Evolutionary conservation across 1,284 basidiomycete genomes (phyloP).

Genomic region (Apiotrichum montevideense): DNA sequence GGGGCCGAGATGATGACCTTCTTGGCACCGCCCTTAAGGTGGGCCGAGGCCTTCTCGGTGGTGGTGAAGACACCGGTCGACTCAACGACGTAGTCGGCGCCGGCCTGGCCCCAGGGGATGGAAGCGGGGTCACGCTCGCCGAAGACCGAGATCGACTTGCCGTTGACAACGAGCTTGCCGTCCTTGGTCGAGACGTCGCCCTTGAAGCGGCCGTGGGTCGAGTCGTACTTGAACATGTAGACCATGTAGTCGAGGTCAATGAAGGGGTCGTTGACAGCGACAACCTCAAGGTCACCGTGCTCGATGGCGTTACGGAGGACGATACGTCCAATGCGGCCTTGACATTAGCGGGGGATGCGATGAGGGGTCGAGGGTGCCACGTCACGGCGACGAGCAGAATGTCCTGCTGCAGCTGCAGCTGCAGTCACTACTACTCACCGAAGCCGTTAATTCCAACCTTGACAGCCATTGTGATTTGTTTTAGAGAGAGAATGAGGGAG

Average conservation of each 20-base stretch:
- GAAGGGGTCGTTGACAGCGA: slow-evolving; percentile 92
- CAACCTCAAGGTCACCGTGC: slow-evolving; percentile 68
- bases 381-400: too few species aligned
- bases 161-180: slow-evolving; percentile 84
- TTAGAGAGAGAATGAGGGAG: not conserved
- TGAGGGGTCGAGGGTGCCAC: too few species aligned
- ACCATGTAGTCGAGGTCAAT: slow-evolving; percentile 96
- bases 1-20: slow-evolving; percentile 99
- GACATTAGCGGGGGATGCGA: not conserved
- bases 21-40: slow-evolving; percentile 99
- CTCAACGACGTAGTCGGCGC: slow-evolving; percentile 93
- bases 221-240: slow-evolving; percentile 99
- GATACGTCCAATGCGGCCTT: slow-evolving; percentile 96
- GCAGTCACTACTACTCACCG: slow-evolving; percentile 54
- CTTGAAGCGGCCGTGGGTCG: slow-evolving; percentile 90
- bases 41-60: slow-evolving; percentile 74
- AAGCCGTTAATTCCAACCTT: slow-evolving; percentile 96
- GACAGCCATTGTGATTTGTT: slow-evolving; percentile 50
- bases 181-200: slow-evolving; percentile 77
- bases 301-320: slow-evolving; percentile 87
- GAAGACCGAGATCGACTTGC: slow-evolving; percentile 72
- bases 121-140: slow-evolving; percentile 79
- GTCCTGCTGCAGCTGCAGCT: too few species aligned
- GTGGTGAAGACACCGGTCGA: slow-evolving; percentile 99
- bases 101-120: slow-evolving; percentile 76